Conservation (phyloP, 2,329 filamentous ascomycete species). For the Tolypocladium ophioglossoides region DNA sequence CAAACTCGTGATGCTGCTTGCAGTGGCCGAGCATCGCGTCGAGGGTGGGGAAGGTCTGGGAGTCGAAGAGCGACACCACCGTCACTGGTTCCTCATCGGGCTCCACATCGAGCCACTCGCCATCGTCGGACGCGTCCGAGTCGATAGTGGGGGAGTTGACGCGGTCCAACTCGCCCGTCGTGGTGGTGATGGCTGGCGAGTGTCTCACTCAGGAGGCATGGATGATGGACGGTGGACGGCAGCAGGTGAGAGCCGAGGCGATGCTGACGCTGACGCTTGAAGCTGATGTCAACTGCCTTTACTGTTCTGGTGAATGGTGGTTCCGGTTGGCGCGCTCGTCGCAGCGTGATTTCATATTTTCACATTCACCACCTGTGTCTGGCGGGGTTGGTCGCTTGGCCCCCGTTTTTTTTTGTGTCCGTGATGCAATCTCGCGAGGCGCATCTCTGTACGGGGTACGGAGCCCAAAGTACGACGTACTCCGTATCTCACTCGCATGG, state of each 20-base stretch:
- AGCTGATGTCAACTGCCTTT: neutral
- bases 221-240: neutral
- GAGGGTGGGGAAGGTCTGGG: constrained; percentile 53
- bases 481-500: neutral
- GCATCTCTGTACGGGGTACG: neutral
- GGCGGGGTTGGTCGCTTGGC: neutral
- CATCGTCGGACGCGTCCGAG: constrained; percentile 24
- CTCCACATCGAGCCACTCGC: constrained; percentile 45
- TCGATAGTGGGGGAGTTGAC: neutral
- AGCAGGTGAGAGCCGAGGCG: neutral
- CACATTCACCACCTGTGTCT: neutral
- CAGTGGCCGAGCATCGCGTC: constrained; percentile 57
- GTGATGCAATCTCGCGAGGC: neutral
- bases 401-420: neutral
- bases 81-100: constrained; percentile 51
- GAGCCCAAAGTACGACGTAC: neutral
- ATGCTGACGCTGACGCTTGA: neutral
- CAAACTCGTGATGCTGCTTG: constrained; percentile 55
- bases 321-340: neutral
- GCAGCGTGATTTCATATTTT: neutral
- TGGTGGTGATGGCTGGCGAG: neutral
- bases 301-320: neutral
- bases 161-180: constrained; percentile 6
- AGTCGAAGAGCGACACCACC: constrained; percentile 59
- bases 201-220: neutral